phyloP scores from a whole-genome alignment of 148 eudicot species.

The Spergularia bocconei region DNA sequence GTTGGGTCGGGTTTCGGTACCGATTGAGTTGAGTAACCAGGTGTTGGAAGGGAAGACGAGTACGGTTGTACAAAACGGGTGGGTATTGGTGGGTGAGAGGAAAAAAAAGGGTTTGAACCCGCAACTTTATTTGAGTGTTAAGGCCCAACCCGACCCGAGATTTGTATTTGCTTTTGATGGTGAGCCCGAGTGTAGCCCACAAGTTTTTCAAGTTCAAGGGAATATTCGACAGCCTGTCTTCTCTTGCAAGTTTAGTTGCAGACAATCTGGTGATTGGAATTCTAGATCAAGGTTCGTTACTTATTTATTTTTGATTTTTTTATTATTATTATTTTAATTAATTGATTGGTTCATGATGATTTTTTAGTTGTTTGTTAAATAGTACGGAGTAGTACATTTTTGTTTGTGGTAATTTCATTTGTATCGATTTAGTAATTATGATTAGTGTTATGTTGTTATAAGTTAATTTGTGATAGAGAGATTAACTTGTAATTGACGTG shows the following conservation, averaged over 20 bases:
- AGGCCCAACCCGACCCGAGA: conserved; percentile 79
- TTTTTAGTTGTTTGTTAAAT: no score
- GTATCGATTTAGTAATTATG: no score
- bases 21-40: conserved; percentile 42
- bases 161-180: conserved; percentile 85
- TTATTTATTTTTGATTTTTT: background rate
- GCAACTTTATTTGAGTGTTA: conserved; percentile 57
- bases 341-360: background rate
- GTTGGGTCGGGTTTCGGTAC: conserved; percentile 48
- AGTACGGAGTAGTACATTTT: no score
- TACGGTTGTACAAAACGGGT: conserved; percentile 60
- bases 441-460: no score
- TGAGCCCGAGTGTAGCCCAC: conserved; percentile 93
- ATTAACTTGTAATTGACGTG: no score
- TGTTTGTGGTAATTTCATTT: no score
- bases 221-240: conserved; percentile 79
- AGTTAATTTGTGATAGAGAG: no score
- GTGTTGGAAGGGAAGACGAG: conserved; percentile 30
- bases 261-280: conserved; percentile 50
- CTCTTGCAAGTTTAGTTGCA: conserved; percentile 75
- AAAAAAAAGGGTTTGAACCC: conserved; percentile 20
- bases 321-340: background rate
- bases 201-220: conserved; percentile 87
- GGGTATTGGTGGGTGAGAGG: conserved; percentile 46
- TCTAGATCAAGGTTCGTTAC: conserved; percentile 53